Conservation (phyloP, 768 basidiomycete species). For the Hericium erinaceus region DNA sequence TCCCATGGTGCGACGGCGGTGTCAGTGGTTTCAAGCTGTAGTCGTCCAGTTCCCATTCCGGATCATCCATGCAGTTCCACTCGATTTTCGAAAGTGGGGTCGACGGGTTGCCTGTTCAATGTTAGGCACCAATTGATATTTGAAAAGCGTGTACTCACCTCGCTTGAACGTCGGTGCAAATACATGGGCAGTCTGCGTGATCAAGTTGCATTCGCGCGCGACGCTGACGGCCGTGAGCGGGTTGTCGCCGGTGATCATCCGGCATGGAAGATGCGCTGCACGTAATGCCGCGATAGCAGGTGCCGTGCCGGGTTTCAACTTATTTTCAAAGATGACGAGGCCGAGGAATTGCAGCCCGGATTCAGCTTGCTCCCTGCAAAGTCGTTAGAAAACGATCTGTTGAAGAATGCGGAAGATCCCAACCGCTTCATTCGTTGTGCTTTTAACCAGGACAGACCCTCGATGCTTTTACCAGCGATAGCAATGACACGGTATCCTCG, state of each 20-base stretch:
- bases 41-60: slow-evolving; percentile 72
- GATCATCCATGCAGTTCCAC: slow-evolving; percentile 92
- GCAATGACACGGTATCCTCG: slow-evolving; percentile 97
- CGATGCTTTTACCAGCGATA: slow-evolving; percentile 92
- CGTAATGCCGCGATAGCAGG: slow-evolving; percentile 86
- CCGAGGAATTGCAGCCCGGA: slow-evolving; percentile 85
- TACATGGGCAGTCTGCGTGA: slow-evolving; percentile 82
- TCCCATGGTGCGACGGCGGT: slow-evolving; percentile 60
- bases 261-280: slow-evolving; percentile 82
- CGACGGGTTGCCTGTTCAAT: slow-evolving; percentile 38
- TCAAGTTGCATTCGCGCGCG: slow-evolving; percentile 84
- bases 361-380: slow-evolving; percentile 86
- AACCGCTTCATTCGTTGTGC: slow-evolving; percentile 95
- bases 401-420: not conserved
- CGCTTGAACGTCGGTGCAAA: slow-evolving; percentile 74
- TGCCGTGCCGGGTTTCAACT: slow-evolving; percentile 85
- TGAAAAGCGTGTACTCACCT: slow-evolving; percentile 35
- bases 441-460: slow-evolving; percentile 91
- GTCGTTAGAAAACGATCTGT: not conserved
- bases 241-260: slow-evolving; percentile 99
- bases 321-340: slow-evolving; percentile 96
- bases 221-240: slow-evolving; percentile 95
- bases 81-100: slow-evolving; percentile 56
- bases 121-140: not conserved
- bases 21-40: slow-evolving; percentile 78